phyloP scores from a whole-genome alignment of 768 basidiomycete genomes.

The Collybiopsis confluens region DNA sequence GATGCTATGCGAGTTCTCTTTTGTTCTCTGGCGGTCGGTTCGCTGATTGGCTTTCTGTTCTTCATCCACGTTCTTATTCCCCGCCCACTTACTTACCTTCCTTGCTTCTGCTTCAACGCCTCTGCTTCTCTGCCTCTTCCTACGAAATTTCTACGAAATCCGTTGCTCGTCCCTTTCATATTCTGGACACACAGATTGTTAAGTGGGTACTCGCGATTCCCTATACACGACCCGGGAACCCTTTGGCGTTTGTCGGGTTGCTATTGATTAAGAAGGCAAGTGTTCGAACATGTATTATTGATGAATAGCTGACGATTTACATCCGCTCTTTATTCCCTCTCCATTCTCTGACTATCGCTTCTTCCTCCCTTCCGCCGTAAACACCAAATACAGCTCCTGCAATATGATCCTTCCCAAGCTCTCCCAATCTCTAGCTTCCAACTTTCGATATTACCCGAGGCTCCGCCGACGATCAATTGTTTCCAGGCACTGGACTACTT shows the following conservation, averaged over 20 bases:
- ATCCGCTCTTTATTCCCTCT: neutral
- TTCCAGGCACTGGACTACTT: slow-evolving; percentile 95
- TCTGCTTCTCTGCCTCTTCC: too few relatives aligned
- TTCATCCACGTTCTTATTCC: too few relatives aligned
- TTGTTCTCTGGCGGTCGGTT: too few relatives aligned
- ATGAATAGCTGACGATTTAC: slow-evolving; percentile 8
- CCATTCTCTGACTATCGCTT: neutral
- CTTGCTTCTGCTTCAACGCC: too few relatives aligned
- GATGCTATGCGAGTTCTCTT: slow-evolving; percentile 58
- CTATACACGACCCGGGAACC: slow-evolving; percentile 74
- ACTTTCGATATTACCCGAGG: slow-evolving; percentile 86
- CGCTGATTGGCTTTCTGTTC: too few relatives aligned
- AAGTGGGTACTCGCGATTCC: slow-evolving; percentile 92
- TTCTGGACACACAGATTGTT: too few relatives aligned
- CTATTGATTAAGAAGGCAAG: slow-evolving; percentile 79
- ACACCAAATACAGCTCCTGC: slow-evolving; percentile 55
- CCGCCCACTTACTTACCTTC: too few relatives aligned
- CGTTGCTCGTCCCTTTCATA: too few relatives aligned
- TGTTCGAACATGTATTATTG: too few relatives aligned
- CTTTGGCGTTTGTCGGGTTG: slow-evolving; percentile 72
- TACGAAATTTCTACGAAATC: too few relatives aligned
- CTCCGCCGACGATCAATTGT: slow-evolving; percentile 82
- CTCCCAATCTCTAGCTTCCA: slow-evolving; percentile 72
- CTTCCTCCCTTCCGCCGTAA: neutral
- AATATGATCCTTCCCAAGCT: slow-evolving; percentile 81